Evolutionary conservation across 345 rosid species (phyloP).

Genomic region (Zanthoxylum bungeanum): DNA sequence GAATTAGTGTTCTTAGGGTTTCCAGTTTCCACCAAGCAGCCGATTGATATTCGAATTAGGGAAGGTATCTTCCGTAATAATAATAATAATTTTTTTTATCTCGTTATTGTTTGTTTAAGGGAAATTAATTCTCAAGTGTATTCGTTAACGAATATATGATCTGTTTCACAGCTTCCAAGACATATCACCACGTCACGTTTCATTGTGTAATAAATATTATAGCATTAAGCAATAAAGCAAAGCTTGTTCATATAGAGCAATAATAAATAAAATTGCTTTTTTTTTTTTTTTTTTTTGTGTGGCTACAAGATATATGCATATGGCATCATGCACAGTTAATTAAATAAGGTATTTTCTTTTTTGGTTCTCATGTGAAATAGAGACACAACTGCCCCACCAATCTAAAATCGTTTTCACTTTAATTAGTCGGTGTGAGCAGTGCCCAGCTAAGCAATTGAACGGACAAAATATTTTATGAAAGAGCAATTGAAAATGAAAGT

Average conservation of each 20-base stretch:
- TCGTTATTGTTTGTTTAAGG: neutral
- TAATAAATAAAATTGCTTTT: neutral
- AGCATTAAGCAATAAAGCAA: neutral
- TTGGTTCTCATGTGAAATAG: neutral
- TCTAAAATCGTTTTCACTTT: neutral
- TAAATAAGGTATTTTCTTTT: neutral
- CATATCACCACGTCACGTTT: neutral
- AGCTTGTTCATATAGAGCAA: neutral
- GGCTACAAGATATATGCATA: too few relatives aligned
- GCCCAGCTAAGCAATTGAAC: neutral
- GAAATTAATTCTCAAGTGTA: neutral
- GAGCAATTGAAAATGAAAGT: neutral
- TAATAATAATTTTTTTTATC: neutral
- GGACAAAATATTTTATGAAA: neutral
- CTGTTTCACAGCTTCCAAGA: neutral
- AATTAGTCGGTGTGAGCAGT: neutral
- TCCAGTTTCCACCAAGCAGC: neutral
- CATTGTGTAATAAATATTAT: neutral
- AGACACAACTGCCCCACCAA: slow-evolving; percentile 16
- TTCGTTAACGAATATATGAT: neutral
- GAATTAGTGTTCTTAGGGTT: neutral
- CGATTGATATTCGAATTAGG: too few relatives aligned
- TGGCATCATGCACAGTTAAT: neutral
- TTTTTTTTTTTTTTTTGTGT: neutral
- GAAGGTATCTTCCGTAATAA: neutral